Base-by-base conservation (phyloP, 192 early-diverging fungal species). In the Coemansia erecta region DNA sequence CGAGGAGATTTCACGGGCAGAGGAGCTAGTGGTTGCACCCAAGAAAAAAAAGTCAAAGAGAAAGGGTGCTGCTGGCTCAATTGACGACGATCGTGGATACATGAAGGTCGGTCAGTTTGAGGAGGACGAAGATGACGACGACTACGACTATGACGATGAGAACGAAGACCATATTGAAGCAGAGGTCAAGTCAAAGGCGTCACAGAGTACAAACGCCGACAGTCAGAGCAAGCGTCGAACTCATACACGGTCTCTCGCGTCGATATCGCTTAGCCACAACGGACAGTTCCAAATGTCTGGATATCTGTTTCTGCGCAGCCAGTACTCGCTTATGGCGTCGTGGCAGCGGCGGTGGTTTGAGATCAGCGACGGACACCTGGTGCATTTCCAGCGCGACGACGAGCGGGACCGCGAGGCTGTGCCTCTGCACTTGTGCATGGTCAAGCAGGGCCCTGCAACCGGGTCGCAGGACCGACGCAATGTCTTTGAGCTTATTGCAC, bases 401-500 rank as follows among this genome's bases (percentile, higher is more conserved):
- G 85, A 85, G 23, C 83, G 86, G 43, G 72, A 85, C 24, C 55
- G 70, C 4, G 77, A 70, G 39, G 61, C 82, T 0, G 85, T 91
- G 56, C 86, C 88, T 43, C 60, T 93, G 49, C 84, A 89, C 22
- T 81, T 93, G 4, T 91, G 90, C 51, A 88, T 84, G 80, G 85
- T 92, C 53, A 89, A 87, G 53, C 77, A 62, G 0, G 77, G 83
- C 7, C 11, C 35, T 19, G 35, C 8, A 3, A 18, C 35, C 13
- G 73, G 81, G 35, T 63, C 73, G 24, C 81, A 81, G 14, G 92
- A 93, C 63, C 82, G 90, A 17, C 83, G 90, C 23, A 87, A 87
- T 54, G 84, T 85, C 33, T 93, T 93, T 81, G 89, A 90, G 46
- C 75, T 93, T n/a, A 88, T 93, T 48, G 88, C 90, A 0, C 90